Percentiles rank a stretch among this genome's conserved stretches.
These are phyloP conservation scores for Macrocybe gigantea DNA, from an alignment of 768 basidiomycete species.

Conservation along the genomic window DNA sequence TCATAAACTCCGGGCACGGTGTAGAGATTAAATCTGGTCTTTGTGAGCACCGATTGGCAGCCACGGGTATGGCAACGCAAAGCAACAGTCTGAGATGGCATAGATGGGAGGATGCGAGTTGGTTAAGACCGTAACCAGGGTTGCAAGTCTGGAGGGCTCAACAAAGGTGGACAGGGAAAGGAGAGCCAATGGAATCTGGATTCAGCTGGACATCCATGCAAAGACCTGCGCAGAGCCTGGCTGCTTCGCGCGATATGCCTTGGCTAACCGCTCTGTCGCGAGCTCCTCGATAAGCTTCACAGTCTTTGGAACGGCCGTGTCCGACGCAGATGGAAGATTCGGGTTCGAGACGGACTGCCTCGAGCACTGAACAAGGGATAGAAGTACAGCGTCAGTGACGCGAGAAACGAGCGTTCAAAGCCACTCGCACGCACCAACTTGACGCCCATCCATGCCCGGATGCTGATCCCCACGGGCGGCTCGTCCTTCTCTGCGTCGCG, in stretches of 20 bases:
- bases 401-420: neutral
- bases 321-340: conserved; percentile 43
- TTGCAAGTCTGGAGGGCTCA: no score
- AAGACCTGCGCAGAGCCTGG: no score
- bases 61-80: no score
- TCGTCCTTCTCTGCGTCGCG: conserved; percentile 37
- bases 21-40: no score
- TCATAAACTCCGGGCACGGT: no score
- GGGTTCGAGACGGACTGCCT: conserved; percentile 44
- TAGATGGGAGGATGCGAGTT: no score
- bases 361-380: conserved; percentile 41
- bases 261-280: conserved; percentile 64
- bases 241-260: conserved; percentile 41
- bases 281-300: conserved; percentile 60
- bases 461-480: conserved; percentile 47
- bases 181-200: no score
- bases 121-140: no score
- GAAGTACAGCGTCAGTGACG: neutral
- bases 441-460: conserved; percentile 80
- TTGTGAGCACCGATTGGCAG: no score
- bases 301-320: conserved; percentile 52
- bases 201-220: no score
- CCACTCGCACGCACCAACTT: conserved; percentile 53
- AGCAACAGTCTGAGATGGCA: no score
- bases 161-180: no score